Base-by-base conservation (phyloP, 371 early-diverging fungal genomes). In the Mucor velutinosus region DNA sequence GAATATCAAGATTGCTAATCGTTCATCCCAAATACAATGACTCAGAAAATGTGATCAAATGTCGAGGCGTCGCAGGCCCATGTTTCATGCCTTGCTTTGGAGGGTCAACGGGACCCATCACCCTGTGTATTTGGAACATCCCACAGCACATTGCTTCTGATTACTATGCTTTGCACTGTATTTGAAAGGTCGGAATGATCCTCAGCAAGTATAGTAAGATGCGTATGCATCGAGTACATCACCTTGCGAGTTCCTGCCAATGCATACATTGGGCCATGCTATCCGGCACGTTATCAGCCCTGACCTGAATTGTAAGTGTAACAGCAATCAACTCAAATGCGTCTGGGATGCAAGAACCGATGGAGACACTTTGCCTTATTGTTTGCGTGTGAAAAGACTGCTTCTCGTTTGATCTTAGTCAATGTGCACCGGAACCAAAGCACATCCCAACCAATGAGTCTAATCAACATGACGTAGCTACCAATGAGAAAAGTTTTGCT, bases 361-460 rank as follows among this genome's bases (percentile, higher is more conserved):
- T 14, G 12, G 27, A 11, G 53, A 25, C 3, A 53, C 27, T 15
- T 53, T 53, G 12, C 53, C 53, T 53, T 53, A 27, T 53, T 53
- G 10, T 27, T 53, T 53, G 53, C 53, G 53, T 53, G 53, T 27
- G 53, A 53, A 53, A 53, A 53, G 53, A 53, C 53, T 53, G 53
- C 23, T 53, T 53, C 25, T 53, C 27, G 14, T 53, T 53, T 53
- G 53, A 27, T 53, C 53, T 53, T 53, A 27, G 53, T 53, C 53
- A 47, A 47, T 47, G 47, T 47, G 47, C 47, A 47, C 47, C 19
- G 47, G 15, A 53, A 7, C 15, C 21, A 21, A 53, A 53, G 53
- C 25, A 27, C 53, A 53, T 53, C 27, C 27, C 25, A 53, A 21
- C 53, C 53, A 53, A 53, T 53, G 53, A 53, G 23, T 53, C 53